Evolutionary conservation across 139 green algal genomes (phyloP).

Genomic region (Coelastrella sp.): DNA sequence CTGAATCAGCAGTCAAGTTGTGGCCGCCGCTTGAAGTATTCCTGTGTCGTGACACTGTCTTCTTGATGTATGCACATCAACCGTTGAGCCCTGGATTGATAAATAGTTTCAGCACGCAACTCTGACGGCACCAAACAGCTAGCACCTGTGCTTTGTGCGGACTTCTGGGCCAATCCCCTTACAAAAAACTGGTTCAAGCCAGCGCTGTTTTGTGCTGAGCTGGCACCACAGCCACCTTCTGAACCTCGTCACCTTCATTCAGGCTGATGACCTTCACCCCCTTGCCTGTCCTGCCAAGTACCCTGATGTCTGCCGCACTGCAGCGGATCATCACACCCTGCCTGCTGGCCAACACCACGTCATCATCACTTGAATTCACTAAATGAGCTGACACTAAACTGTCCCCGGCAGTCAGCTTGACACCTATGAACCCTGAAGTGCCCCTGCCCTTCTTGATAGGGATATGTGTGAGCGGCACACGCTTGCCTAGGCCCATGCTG

Average conservation of each 20-base stretch:
- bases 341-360: constrained; percentile 64
- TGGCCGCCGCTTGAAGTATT: no score
- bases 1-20: no score
- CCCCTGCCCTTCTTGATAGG: background rate
- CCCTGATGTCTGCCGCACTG: constrained; percentile 36
- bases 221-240: constrained; percentile 52
- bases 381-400: constrained; percentile 52
- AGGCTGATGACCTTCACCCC: constrained; percentile 56
- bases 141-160: no score
- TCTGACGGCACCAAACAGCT: no score
- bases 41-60: no score
- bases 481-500: constrained; percentile 53
- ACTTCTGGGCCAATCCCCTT: no score
- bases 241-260: constrained; percentile 59
- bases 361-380: constrained; percentile 42
- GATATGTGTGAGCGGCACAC: constrained; percentile 58
- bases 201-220: constrained; percentile 26
- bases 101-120: no score
- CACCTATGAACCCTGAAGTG: background rate
- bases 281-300: constrained; percentile 31
- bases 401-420: constrained; percentile 50
- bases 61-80: no score
- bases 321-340: constrained; percentile 62
- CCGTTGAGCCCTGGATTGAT: no score
- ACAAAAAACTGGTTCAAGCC: background rate